Conservation (phyloP, 805 yeast species). For the Nematodospora valgi region DNA sequence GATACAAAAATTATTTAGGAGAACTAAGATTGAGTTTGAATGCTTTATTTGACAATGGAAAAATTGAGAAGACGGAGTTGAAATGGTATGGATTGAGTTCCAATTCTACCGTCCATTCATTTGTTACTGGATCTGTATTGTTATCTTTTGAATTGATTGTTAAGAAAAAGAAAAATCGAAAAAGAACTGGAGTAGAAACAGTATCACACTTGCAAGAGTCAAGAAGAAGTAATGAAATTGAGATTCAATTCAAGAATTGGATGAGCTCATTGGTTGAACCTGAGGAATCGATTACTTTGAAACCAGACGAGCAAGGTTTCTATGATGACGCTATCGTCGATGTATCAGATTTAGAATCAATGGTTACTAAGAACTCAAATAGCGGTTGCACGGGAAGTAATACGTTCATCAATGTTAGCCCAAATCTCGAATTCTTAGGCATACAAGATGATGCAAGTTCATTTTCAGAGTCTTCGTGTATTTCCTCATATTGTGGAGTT, state of each 20-base stretch:
- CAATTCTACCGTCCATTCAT: constrained; percentile 34
- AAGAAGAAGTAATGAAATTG: neutral
- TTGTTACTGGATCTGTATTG: constrained; percentile 47
- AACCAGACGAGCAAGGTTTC: constrained; percentile 38
- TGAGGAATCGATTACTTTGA: neutral
- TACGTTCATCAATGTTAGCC: too few species aligned
- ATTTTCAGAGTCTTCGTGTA: constrained; percentile 17
- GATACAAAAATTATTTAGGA: constrained; percentile 38
- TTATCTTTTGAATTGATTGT: constrained; percentile 38
- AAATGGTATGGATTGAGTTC: constrained; percentile 47
- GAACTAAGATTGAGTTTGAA: constrained; percentile 30
- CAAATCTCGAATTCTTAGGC: neutral
- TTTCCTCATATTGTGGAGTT: constrained; percentile 8
- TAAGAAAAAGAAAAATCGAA: constrained; percentile 9
- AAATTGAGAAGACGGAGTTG: constrained; percentile 22
- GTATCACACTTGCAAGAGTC: too few species aligned
- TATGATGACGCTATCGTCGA: constrained; percentile 26
- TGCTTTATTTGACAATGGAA: constrained; percentile 23
- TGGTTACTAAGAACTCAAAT: neutral
- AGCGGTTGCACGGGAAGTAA: too few species aligned
- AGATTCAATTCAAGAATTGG: constrained; percentile 3
- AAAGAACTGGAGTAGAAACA: neutral
- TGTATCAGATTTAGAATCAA: constrained; percentile 31
- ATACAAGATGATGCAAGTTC: constrained; percentile 17
- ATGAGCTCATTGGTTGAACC: neutral